These are phyloP conservation scores for Aspergillus caelatus DNA, from an alignment of 2,329 filamentous ascomycete genomes.

Conservation along the genomic window DNA sequence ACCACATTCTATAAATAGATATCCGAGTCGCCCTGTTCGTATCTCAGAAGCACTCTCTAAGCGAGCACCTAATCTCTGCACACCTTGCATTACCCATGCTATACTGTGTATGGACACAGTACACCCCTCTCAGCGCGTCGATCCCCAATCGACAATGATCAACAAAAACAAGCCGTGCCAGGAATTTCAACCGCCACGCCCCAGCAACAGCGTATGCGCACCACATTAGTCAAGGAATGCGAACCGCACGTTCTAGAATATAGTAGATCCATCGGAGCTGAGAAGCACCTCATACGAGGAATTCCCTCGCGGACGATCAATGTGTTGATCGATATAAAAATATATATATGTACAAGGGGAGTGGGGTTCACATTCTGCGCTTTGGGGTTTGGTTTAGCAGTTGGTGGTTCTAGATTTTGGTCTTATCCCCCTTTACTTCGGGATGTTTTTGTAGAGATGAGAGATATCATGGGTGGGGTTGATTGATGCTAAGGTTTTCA, in stretches of 20 bases:
- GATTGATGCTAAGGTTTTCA: not conserved
- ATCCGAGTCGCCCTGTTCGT: not conserved
- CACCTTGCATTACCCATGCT: not conserved
- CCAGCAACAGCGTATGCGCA: not conserved
- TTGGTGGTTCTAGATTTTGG: not conserved
- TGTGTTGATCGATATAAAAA: no score
- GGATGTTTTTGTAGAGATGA: not conserved
- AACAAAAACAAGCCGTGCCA: not conserved
- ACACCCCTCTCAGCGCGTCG: not conserved
- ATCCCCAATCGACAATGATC: not conserved
- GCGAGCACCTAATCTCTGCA: not conserved
- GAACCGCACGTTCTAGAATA: not conserved
- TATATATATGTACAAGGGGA: not conserved
- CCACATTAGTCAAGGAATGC: not conserved
- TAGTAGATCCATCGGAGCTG: not conserved
- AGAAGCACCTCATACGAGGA: not conserved
- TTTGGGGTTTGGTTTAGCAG: not conserved
- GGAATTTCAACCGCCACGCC: not conserved
- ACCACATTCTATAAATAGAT: not conserved
- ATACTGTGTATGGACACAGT: no score
- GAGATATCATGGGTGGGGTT: not conserved
- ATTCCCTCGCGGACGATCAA: not conserved
- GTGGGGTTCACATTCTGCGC: no score
- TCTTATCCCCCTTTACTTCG: not conserved
- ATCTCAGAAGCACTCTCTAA: not conserved